Base-by-base conservation (phyloP, 495 filamentous ascomycete species). In the Podospora tetraspora region DNA sequence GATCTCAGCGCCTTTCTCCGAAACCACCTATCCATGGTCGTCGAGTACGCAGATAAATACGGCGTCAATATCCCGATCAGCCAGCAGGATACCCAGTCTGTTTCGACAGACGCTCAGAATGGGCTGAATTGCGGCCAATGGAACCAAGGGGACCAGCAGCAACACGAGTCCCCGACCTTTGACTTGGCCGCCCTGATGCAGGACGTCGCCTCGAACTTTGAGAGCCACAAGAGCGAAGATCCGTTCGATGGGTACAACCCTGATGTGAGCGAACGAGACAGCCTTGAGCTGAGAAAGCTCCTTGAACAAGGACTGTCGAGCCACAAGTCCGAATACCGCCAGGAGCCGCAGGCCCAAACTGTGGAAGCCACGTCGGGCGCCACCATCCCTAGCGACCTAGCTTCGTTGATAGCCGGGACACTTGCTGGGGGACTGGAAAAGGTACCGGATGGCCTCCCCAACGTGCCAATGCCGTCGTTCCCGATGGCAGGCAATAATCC, bases 1-100 rank as follows among this genome's bases (percentile, higher is more conserved):
- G 87, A 88, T 65, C 80, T 97, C 5, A 91, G 89, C 73, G 82
- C 78, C 21, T 93, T 92, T 77, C 84, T 96, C 59, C 90, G 87
- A 65, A 89, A 91, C 69, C 90, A 93, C 66, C 87, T 92, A 66
- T 86, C 89, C 66, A 77, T 80, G 4, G 88, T 92, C 57, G 87
- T 87, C 8, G 82, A 83, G 69, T 81, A 81, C 22, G 77, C 79
- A 22, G 76, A 76, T 37, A 80, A 72, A 56, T 77, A 80, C 23
- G 81, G 81, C 1, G 76, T 77, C 1, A 81, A 79, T 19, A 74
- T 76, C 12, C 66, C 76, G 5, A 37, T 75, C 11, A 74, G 72
- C 43, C 80, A 80, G 16, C 78, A 79, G 24, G 66, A 70, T 1
- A 37, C 68, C 11, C 32, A 34, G 32, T 8, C 43, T n/a, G 7